Evolutionary conservation across 2,329 filamentous ascomycete species (phyloP).

Genomic region (Fusarium sp.): DNA sequence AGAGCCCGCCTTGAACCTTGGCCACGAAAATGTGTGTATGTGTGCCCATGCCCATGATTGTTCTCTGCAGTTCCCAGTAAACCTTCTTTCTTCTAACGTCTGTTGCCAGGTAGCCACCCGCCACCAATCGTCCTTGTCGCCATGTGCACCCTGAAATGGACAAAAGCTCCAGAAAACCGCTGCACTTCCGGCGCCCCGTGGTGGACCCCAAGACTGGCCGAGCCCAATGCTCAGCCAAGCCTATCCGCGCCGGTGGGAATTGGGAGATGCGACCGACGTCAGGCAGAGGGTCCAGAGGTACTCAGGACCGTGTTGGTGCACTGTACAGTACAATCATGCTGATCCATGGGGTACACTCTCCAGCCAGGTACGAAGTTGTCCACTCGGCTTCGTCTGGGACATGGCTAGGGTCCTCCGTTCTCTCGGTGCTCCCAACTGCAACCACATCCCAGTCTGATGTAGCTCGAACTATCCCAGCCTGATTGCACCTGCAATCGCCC

Average conservation of each 20-base stretch:
- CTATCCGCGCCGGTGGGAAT: conserved; percentile 41
- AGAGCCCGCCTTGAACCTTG: conserved; percentile 6
- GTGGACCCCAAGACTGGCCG: conserved; percentile 36
- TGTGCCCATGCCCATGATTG: conserved; percentile 4
- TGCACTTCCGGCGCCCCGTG: conserved; percentile 31
- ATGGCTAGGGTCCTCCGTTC: conserved; percentile 41
- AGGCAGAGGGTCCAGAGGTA: conserved; percentile 40
- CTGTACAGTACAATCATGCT: conserved; percentile 35
- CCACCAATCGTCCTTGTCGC: conserved; percentile 26
- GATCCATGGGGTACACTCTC: conserved; percentile 22
- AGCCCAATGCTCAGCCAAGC: conserved; percentile 38
- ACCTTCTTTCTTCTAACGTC: conserved; percentile 21
- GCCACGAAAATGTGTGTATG: conserved; percentile 1
- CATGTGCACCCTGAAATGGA: conserved; percentile 29
- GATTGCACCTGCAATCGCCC: conserved; percentile 23
- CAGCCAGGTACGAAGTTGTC: conserved; percentile 34
- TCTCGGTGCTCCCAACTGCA: conserved; percentile 45
- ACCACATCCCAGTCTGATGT: conserved; percentile 16
- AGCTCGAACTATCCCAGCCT: background rate
- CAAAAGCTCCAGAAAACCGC: conserved; percentile 19
- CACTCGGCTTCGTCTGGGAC: conserved; percentile 27
- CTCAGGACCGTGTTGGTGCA: conserved; percentile 41
- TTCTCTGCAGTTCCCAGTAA: conserved; percentile 16
- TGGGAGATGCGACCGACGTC: conserved; percentile 34
- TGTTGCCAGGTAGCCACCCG: conserved; percentile 24